phyloP scores from a whole-genome alignment of 78 protist species.

The slime mould (Dictyostelium discoideum) region dicty_2.7 NC_007088.5:6502501-6503000 shows the following conservation, averaged over 20 bases:
- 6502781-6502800: not conserved
- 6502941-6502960: slow-evolving; percentile 53
- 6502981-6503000: slow-evolving; percentile 44
- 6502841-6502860: not conserved
- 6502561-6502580: slow-evolving; percentile 35
- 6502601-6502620: slow-evolving; percentile 18
- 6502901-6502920: slow-evolving; percentile 37
- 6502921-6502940: slow-evolving; percentile 34
- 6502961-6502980: slow-evolving; percentile 43
- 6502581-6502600: slow-evolving; percentile 23
- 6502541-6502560: slow-evolving; percentile 50
- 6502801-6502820: slow-evolving; percentile 57
- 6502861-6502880: not conserved
- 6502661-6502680: slow-evolving; percentile 68
- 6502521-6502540: slow-evolving; percentile 39
- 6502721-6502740: not conserved
- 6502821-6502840: not conserved
- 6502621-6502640: slow-evolving; percentile 56
- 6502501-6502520: slow-evolving; percentile 72
- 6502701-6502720: slow-evolving; percentile 32
- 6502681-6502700: slow-evolving; percentile 47
- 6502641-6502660: slow-evolving; percentile 37
- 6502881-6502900: not conserved
- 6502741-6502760: slow-evolving; percentile 57
- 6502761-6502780: slow-evolving; percentile 20